These are phyloP conservation scores for Pleurotus eryngii DNA, from an alignment of 768 basidiomycete genomes.

Conservation along the genomic window DNA sequence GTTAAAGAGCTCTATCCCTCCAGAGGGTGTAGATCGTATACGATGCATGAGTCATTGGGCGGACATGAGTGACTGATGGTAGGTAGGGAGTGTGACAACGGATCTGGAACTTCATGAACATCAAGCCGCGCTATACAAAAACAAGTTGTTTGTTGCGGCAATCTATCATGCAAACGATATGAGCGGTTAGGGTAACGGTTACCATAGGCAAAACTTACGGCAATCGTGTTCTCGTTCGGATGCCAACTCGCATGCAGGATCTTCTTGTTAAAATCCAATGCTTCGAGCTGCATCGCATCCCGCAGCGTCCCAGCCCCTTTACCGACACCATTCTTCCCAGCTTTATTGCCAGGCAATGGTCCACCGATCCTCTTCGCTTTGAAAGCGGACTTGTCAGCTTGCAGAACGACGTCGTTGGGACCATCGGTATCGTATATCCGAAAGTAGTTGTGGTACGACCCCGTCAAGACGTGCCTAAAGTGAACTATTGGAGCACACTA, in stretches of 20 bases:
- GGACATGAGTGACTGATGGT: not conserved
- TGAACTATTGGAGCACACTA: constrained; percentile 12
- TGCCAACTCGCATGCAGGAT: constrained; percentile 97
- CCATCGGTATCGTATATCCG: constrained; percentile 96
- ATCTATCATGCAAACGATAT: constrained; percentile 49
- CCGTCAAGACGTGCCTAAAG: constrained; percentile 90
- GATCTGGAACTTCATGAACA: constrained; percentile 6
- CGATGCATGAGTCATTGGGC: constrained; percentile 3
- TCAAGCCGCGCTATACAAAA: constrained; percentile 75
- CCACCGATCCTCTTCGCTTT: constrained; percentile 99
- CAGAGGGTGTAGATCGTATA: constrained; percentile 8
- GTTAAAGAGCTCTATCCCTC: constrained; percentile 5
- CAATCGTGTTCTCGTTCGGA: constrained; percentile 96
- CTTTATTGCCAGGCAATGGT: constrained; percentile 68
- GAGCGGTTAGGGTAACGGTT: not conserved
- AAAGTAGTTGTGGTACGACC: constrained; percentile 99
- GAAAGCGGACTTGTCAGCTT: constrained; percentile 99
- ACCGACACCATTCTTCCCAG: constrained; percentile 66
- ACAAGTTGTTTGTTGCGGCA: constrained; percentile 95
- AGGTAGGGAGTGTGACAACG: not conserved
- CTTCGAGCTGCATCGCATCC: constrained; percentile 84
- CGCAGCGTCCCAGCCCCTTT: constrained; percentile 62
- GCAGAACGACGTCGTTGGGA: constrained; percentile 85
- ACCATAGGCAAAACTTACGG: constrained; percentile 50
- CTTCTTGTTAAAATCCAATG: constrained; percentile 95